Evolutionary conservation across 2,329 filamentous ascomycete species (phyloP).

Genomic region (Sporothrix humicola): DNA sequence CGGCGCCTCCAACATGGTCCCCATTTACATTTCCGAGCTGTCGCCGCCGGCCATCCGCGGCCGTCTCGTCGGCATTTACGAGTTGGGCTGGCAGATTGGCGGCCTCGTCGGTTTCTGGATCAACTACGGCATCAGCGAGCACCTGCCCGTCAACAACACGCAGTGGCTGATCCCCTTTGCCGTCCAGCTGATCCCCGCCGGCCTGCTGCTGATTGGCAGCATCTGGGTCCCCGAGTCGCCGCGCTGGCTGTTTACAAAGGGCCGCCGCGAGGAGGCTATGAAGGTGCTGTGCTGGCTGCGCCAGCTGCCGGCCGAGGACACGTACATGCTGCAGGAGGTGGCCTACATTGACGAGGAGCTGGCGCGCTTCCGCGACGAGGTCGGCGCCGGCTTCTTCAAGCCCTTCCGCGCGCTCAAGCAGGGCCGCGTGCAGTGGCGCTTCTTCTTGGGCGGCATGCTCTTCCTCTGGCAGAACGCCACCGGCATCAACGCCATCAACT

Average conservation of each 20-base stretch:
- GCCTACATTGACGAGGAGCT: conserved; percentile 72
- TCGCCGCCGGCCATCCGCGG: conserved; percentile 68
- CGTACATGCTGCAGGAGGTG: conserved; percentile 76
- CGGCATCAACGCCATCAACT: conserved; percentile 81
- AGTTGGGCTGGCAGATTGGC: conserved; percentile 69
- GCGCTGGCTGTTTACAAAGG: conserved; percentile 41
- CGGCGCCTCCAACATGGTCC: conserved; percentile 66
- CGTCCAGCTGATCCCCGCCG: conserved; percentile 70
- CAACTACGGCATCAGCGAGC: conserved; percentile 65
- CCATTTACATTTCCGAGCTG: conserved; percentile 66
- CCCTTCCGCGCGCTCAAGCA: conserved; percentile 66
- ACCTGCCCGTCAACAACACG: conserved; percentile 52
- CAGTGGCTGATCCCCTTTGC: conserved; percentile 71
- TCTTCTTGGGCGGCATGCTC: conserved; percentile 74
- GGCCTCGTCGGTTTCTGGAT: conserved; percentile 69
- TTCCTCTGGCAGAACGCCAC: conserved; percentile 81
- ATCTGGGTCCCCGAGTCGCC: conserved; percentile 52
- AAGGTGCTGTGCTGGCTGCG: conserved; percentile 64
- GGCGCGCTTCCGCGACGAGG: conserved; percentile 64
- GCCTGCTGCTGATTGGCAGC: conserved; percentile 64
- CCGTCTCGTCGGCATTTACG: conserved; percentile 69
- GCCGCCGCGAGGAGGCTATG: conserved; percentile 34
- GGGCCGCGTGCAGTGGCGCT: conserved; percentile 68
- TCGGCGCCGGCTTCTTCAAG: conserved; percentile 77
- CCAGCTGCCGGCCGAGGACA: conserved; percentile 59